Base-by-base conservation (phyloP, 768 basidiomycete genomes). In the Chlorophyllum brunneum region DNA sequence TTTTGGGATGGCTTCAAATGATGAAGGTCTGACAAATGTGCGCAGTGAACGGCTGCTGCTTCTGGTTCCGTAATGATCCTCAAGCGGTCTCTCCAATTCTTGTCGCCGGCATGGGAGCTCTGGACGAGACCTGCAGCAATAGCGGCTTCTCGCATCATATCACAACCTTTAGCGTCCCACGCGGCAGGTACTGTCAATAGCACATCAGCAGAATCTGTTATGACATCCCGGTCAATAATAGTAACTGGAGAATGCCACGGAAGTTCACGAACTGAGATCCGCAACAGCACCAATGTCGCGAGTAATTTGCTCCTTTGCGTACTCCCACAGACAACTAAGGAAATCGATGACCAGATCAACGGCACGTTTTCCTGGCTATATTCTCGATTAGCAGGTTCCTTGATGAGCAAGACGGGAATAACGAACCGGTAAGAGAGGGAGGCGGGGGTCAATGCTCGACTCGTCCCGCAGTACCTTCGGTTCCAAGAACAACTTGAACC, bases 21-120 rank as follows among this genome's bases (percentile, higher is more conserved):
- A 66, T 92, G 88, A 2, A 94, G 71, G 54, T 87, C 82, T 26
- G 88, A 88, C 46, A 94, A 73, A 54, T 86, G 82, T 2, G 87
- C 89, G 54, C 90, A 92, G 55, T 95, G 92, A 7, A 93, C 87
- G 6, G 92, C 92, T n/a, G 91, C 92, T 1, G 92, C 92, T 67
- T 93, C 92, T 4, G 80, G 79, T 53, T 82, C 79, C 68, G 88
- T 91, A 64, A 94, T 92, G 58, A 94, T 92, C 51, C 78, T 79
- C 31, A 94, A 71, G 15, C 92, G 82, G 58, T 92, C 88, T 54
- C 85, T 74, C 92, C 91, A 94, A 50, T 75, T 71, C 16, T 70
- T 69, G 58, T 94, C 92, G 13, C 84, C 83, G 13, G 86, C 83
- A 39, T 76, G 70, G 4, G 85, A 71, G 41, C 82, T 83, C 57